phyloP scores from a whole-genome alignment of 768 basidiomycete genomes.

The Boletus vinaceobasis region DNA sequence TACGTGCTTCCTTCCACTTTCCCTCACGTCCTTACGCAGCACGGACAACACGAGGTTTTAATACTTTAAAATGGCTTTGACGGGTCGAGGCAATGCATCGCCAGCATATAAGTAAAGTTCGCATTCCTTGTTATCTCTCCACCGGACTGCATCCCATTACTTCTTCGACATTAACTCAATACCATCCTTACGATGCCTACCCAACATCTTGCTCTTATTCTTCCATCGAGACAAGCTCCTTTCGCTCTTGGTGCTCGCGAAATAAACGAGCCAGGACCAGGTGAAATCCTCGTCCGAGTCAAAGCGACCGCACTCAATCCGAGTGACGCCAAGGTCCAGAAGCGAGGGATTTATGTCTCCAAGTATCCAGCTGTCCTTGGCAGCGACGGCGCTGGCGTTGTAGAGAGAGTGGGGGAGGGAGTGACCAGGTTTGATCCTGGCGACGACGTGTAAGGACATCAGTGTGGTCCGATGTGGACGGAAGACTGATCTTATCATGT shows the following conservation, averaged over 20 bases:
- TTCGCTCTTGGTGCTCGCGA: slow-evolving; percentile 32
- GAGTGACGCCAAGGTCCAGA: slow-evolving; percentile 51
- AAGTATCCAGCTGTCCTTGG: slow-evolving; percentile 48
- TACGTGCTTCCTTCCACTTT: slow-evolving; percentile 23
- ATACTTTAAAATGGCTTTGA: slow-evolving; percentile 22
- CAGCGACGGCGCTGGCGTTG: slow-evolving; percentile 48
- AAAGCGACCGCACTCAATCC: slow-evolving; percentile 50
- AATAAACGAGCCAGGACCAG: slow-evolving; percentile 43
- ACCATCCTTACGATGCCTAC: slow-evolving; percentile 21
- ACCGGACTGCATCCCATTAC: slow-evolving; percentile 15
- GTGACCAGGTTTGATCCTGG: slow-evolving; percentile 49
- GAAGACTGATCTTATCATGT: slow-evolving; percentile 25
- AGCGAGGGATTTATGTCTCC: slow-evolving; percentile 35
- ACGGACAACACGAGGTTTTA: slow-evolving; percentile 35
- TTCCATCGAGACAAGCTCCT: slow-evolving; percentile 34
- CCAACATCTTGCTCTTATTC: slow-evolving; percentile 28
- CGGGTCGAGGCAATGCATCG: slow-evolving; percentile 29
- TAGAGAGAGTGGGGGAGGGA: slow-evolving; percentile 49
- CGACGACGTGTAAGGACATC: slow-evolving; percentile 47
- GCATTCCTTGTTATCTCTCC: slow-evolving; percentile 15
- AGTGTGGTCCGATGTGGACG: neutral
- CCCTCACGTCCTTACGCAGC: slow-evolving; percentile 29
- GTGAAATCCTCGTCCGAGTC: slow-evolving; percentile 48
- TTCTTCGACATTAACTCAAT: slow-evolving; percentile 4
- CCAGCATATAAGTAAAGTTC: slow-evolving; percentile 30